Evolutionary conservation across 306 rosid species (phyloP), one percentile per base, ranked within the genome.

Genomic region (Fagus crenata): DNA sequence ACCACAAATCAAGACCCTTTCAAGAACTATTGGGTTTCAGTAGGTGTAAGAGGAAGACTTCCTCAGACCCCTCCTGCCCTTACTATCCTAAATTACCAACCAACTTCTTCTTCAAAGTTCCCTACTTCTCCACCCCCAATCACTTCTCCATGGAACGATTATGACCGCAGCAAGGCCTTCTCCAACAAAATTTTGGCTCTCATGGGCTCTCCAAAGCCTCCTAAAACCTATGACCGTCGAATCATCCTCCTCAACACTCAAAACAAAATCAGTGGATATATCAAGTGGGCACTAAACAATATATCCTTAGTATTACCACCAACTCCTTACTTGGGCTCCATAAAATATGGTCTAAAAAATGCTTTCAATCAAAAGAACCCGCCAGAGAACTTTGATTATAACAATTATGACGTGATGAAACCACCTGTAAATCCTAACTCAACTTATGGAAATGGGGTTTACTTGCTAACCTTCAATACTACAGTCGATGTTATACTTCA

Each of bases 201-300:
- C 37, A 85, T 80, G 89, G 94, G 94, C 0, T 82, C 89, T 36
- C 89, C 88, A 2, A 81, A 75, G 11, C 98, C 98, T 3, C 97
- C 96, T 3, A 53, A 6, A 11, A 54, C 1, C 40, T 69, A 67
- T 33, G 7, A 87, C 77, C 90, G 90, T 7, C 84, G 77, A 9
- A 33, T 93, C 76, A 5, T 64, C 76, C 93, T 93, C 53, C 97
- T 93, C 85, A 93, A 90, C 84, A 91, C 98, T 1, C 97, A 93
- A 65, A 93, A 91, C 79, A 61, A 0, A 2, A 5, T 91, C 33
- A n/a, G 87, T 32, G 92, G 97, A 5, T 77, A 53, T 73, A 75
- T 68, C 53, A 90, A 87, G 46, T 92, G 97, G 96, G 82, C 93
- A 15, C 84, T 90, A 18, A 92, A 92, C 83, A 87, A 89, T 46